phyloP scores from a whole-genome alignment of 306 rosid genomes.

The Ormosia emarginata region DNA sequence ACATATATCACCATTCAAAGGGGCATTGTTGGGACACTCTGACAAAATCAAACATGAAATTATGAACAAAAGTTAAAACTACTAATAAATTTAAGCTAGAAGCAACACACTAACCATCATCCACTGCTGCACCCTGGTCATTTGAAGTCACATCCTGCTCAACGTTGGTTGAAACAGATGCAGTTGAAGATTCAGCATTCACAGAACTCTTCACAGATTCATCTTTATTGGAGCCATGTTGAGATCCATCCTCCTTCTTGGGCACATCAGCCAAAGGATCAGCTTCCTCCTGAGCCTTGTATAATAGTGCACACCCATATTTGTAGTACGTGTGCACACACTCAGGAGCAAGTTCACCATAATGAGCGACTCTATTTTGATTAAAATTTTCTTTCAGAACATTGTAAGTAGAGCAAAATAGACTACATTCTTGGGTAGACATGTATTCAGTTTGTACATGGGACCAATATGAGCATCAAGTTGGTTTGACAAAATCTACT shows the following conservation, averaged over 20 bases:
- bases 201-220: slow-evolving; percentile 54
- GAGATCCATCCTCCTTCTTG: slow-evolving; percentile 66
- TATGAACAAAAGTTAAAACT: not conserved
- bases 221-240: slow-evolving; percentile 50
- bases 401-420: not conserved
- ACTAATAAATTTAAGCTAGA: not conserved
- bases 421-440: not conserved
- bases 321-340: slow-evolving; percentile 79
- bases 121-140: slow-evolving; percentile 45
- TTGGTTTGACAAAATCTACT: not conserved
- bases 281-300: slow-evolving; percentile 95
- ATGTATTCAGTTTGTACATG: not conserved
- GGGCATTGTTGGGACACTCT: not conserved
- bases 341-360: slow-evolving; percentile 89
- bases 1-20: not conserved
- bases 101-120: slow-evolving; percentile 53
- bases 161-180: slow-evolving; percentile 51
- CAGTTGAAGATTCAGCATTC: slow-evolving; percentile 65
- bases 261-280: slow-evolving; percentile 88
- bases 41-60: not conserved
- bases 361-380: slow-evolving; percentile 58
- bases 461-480: not conserved
- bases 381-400: slow-evolving; percentile 14
- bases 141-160: slow-evolving; percentile 45
- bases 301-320: slow-evolving; percentile 83